phyloP scores from a whole-genome alignment of 2,329 filamentous ascomycete species.

The Fusarium pseudoanthophilum region DNA sequence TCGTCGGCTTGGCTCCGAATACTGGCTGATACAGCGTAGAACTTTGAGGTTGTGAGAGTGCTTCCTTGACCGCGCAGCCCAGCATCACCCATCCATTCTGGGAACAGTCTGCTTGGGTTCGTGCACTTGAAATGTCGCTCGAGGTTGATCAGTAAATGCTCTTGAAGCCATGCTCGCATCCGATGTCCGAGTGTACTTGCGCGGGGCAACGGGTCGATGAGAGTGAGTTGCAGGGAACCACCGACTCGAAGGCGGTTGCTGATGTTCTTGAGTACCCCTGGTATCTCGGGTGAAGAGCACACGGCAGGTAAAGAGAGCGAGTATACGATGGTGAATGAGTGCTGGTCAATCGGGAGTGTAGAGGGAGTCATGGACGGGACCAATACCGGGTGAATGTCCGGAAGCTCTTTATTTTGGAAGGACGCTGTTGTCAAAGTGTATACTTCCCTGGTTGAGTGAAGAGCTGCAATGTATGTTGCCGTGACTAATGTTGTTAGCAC shows the following conservation, averaged over 20 bases:
- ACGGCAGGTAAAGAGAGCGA: slow-evolving; percentile 67
- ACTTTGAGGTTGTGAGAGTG: slow-evolving; percentile 59
- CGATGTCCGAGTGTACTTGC: slow-evolving; percentile 65
- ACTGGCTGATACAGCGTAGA: slow-evolving; percentile 57
- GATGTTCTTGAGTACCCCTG: slow-evolving; percentile 65
- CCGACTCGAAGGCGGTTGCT: slow-evolving; percentile 64
- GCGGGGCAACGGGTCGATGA: slow-evolving; percentile 72
- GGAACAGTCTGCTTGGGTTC: slow-evolving; percentile 68
- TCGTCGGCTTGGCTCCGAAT: slow-evolving; percentile 36
- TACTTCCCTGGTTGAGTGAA: slow-evolving; percentile 54
- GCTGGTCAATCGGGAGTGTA: slow-evolving; percentile 52
- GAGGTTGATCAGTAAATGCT: slow-evolving; percentile 68
- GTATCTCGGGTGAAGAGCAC: slow-evolving; percentile 67
- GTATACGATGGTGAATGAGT: slow-evolving; percentile 61
- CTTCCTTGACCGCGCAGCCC: slow-evolving; percentile 61
- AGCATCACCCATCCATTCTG: slow-evolving; percentile 67
- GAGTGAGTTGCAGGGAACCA: slow-evolving; percentile 66
- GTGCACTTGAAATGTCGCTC: slow-evolving; percentile 68
- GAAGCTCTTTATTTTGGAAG: slow-evolving; percentile 50
- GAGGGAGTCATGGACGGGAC: slow-evolving; percentile 53
- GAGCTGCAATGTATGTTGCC: slow-evolving; percentile 60
- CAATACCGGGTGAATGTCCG: slow-evolving; percentile 54
- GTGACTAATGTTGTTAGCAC: slow-evolving; percentile 52
- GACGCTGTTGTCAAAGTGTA: slow-evolving; percentile 60
- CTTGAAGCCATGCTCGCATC: slow-evolving; percentile 70